Evolutionary conservation across 2,329 filamentous ascomycete genomes (phyloP).

Genomic region (Orbilia blumenaviensis): DNA sequence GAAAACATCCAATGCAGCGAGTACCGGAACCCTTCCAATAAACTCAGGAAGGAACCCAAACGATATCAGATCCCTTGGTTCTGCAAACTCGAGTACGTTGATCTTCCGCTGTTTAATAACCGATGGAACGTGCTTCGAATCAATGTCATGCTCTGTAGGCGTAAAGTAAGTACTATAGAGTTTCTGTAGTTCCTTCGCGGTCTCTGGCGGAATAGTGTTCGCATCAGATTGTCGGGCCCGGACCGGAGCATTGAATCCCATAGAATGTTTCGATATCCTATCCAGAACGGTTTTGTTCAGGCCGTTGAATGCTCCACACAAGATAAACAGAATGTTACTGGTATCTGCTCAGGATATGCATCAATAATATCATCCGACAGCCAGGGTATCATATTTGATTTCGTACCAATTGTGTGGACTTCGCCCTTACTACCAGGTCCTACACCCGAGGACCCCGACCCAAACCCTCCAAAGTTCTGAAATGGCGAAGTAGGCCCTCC

Average conservation of each 20-base stretch:
- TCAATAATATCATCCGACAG: background rate
- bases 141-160: background rate
- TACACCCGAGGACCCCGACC: constrained; percentile 17
- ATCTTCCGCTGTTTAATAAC: constrained; percentile 36
- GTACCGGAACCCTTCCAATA: constrained; percentile 88
- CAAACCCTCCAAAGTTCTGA: constrained; percentile 50
- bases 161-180: constrained; percentile 10
- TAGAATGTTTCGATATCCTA: constrained; percentile 83
- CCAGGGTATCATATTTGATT: background rate
- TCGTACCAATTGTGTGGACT: constrained; percentile 54
- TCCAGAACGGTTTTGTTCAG: constrained; percentile 87
- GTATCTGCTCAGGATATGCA: constrained; percentile 74
- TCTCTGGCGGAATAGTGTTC: constrained; percentile 13
- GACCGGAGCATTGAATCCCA: constrained; percentile 89
- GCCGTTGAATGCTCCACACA: constrained; percentile 90
- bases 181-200: background rate
- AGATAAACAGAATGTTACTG: constrained; percentile 96
- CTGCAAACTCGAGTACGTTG: constrained; percentile 56
- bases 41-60: constrained; percentile 58
- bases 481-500: constrained; percentile 61
- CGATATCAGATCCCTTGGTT: constrained; percentile 57
- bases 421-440: constrained; percentile 56
- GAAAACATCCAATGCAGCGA: constrained; percentile 83
- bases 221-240: constrained; percentile 61
- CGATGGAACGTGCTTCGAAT: background rate